A percentile compares a stretch with the other conserved stretches of the same genome.
These are phyloP conservation scores for Talaromyces liani DNA, from an alignment of 495 filamentous ascomycete genomes.

Conservation along the genomic window DNA sequence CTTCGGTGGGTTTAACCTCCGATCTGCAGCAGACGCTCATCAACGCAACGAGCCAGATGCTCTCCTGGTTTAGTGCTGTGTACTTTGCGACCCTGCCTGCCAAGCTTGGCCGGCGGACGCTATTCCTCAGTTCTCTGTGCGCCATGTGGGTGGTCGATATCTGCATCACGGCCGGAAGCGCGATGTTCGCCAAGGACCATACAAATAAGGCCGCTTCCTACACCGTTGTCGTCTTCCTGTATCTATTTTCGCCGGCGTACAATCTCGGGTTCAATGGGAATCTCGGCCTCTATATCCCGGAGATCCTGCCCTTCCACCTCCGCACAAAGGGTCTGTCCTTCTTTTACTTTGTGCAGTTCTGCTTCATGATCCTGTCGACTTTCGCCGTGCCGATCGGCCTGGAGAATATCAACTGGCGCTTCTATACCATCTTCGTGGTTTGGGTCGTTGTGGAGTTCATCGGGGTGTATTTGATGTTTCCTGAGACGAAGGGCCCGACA, in stretches of 20 bases:
- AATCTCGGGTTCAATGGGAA: constrained; percentile 48
- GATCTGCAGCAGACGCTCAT: constrained; percentile 1
- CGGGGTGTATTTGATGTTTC: constrained; percentile 62
- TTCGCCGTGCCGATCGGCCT: constrained; percentile 1
- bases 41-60: background rate
- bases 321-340: constrained; percentile 43
- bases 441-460: constrained; percentile 53
- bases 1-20: constrained; percentile 45
- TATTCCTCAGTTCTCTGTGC: constrained; percentile 43
- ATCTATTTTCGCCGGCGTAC: constrained; percentile 25
- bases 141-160: constrained; percentile 31
- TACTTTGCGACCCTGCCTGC: constrained; percentile 36
- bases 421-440: constrained; percentile 43
- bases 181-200: constrained; percentile 1
- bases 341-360: constrained; percentile 39
- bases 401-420: constrained; percentile 30
- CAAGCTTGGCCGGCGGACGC: constrained; percentile 49
- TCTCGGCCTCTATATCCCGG: constrained; percentile 47
- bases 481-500: constrained; percentile 56
- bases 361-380: constrained; percentile 39
- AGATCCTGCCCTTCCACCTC: constrained; percentile 43
- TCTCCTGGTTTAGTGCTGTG: background rate
- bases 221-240: constrained; percentile 9
- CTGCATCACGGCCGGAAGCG: constrained; percentile 4
- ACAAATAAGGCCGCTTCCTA: background rate